phyloP scores from a whole-genome alignment of 1,139 yeast species.

The Diutina neorugosa region DNA sequence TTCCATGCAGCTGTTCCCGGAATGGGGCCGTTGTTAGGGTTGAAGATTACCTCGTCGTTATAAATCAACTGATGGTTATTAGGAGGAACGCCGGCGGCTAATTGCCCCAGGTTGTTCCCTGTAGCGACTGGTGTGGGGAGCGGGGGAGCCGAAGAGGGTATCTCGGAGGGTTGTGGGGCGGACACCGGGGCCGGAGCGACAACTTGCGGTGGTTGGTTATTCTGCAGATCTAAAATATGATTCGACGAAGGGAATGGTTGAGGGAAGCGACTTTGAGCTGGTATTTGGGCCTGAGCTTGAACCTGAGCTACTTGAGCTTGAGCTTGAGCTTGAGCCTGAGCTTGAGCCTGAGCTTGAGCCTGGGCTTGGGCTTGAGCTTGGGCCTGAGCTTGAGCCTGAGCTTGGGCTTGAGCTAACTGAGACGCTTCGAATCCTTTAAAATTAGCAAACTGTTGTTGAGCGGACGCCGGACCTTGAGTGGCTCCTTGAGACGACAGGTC shows the following conservation, averaged over 20 bases:
- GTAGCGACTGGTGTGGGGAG: not conserved
- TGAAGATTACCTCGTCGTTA: constrained; percentile 50
- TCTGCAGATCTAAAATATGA: not conserved
- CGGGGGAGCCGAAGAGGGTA: not conserved
- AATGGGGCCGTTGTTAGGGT: constrained; percentile 53
- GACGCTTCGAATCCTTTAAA: not conserved
- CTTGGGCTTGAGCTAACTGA: not conserved
- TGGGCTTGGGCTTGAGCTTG: not conserved
- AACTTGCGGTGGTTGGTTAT: not conserved
- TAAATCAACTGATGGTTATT: constrained; percentile 44
- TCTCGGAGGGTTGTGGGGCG: not conserved
- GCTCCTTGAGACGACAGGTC: not conserved
- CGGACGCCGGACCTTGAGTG: not conserved
- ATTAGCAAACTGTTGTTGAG: not conserved
- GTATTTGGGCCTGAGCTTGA: not conserved
- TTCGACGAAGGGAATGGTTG: not conserved
- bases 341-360: not conserved
- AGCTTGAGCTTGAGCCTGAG: not conserved
- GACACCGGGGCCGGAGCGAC: not conserved
- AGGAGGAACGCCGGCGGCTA: constrained; percentile 38
- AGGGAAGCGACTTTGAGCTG: not conserved
- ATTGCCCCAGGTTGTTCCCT: not conserved
- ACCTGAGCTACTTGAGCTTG: not conserved
- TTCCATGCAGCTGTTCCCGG: constrained; percentile 81
- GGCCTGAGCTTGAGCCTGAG: not conserved